These are phyloP conservation scores for Candida hispaniensis DNA, from an alignment of 805 yeast genomes.

Conservation along the genomic window DNA sequence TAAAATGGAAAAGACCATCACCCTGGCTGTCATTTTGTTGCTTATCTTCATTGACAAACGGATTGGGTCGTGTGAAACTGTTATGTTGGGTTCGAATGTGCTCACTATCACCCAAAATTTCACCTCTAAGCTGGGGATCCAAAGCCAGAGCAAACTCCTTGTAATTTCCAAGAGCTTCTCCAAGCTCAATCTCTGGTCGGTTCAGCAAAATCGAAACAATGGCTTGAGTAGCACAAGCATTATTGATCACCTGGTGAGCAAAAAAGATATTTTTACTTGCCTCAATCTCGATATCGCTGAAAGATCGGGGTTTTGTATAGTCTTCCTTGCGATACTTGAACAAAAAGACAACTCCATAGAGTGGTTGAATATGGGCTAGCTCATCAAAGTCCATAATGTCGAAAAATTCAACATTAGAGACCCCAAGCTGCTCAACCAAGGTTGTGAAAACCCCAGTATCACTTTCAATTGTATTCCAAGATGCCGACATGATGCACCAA, in stretches of 20 bases:
- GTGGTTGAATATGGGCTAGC: conserved; percentile 27
- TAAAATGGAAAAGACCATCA: conserved; percentile 50
- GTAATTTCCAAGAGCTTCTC: conserved; percentile 39
- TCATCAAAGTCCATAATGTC: conserved; percentile 43
- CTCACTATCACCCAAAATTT: conserved; percentile 49
- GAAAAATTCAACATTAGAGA: conserved; percentile 43
- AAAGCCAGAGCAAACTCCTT: conserved; percentile 41
- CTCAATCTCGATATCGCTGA: conserved; percentile 31
- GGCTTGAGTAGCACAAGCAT: conserved; percentile 70
- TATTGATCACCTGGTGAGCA: conserved; percentile 52
- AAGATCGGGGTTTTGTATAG: conserved; percentile 33
- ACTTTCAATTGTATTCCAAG: conserved; percentile 56
- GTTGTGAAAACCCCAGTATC: conserved; percentile 61
- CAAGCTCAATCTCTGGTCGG: conserved; percentile 35
- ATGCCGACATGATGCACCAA: conserved; percentile 19
- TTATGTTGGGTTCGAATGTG: conserved; percentile 47
- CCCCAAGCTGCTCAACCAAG: conserved; percentile 45
- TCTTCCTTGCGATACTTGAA: conserved; percentile 46
- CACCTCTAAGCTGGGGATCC: conserved; percentile 50
- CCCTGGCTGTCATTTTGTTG: conserved; percentile 29
- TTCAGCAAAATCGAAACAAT: conserved; percentile 47
- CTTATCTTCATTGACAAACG: conserved; percentile 28
- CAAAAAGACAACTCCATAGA: conserved; percentile 51
- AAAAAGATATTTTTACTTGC: conserved; percentile 36
- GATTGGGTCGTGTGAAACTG: conserved; percentile 46